Evolutionary conservation across 768 basidiomycete genomes (phyloP).

Genomic region (Hygrophorus pudorinus): DNA sequence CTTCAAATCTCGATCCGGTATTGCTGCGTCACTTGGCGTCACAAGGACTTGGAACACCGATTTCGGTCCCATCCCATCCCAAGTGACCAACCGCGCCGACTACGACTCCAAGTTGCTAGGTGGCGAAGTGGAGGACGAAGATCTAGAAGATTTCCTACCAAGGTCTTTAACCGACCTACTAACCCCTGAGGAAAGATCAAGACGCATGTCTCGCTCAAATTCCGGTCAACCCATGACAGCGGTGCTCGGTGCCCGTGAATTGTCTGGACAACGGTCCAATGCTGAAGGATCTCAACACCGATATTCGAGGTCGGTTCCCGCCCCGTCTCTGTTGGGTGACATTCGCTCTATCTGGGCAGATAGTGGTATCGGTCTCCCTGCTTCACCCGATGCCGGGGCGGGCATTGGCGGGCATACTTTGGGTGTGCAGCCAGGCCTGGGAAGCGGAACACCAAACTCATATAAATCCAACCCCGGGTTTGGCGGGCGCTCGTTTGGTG

Average conservation of each 20-base stretch:
- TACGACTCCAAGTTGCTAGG: constrained; percentile 9
- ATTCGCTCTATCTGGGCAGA: constrained; percentile 79
- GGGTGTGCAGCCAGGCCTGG: constrained; percentile 12
- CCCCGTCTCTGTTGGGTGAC: constrained; percentile 64
- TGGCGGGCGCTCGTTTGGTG: constrained; percentile 5
- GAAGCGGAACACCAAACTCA: constrained; percentile 23
- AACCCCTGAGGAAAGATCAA: constrained; percentile 77
- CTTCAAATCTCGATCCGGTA: constrained; percentile 32
- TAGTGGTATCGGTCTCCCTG: constrained; percentile 20
- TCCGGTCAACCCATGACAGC: constrained; percentile 25
- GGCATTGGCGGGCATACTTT: constrained; percentile 28
- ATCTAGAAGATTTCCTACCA: constrained; percentile 84
- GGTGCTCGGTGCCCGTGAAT: neutral
- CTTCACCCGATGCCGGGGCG: constrained; percentile 20
- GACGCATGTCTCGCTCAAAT: constrained; percentile 73
- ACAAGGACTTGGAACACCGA: constrained; percentile 4
- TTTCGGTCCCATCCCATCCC: constrained; percentile 3
- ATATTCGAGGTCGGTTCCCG: constrained; percentile 79
- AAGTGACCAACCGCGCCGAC: constrained; percentile 6
- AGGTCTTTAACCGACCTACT: constrained; percentile 82
- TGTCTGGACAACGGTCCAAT: constrained; percentile 9
- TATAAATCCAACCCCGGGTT: constrained; percentile 13
- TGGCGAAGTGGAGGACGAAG: constrained; percentile 54
- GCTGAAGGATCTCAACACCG: constrained; percentile 35
- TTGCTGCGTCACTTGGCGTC: constrained; percentile 53